Evolutionary conservation across 768 basidiomycete species (phyloP).

Genomic region (Leccinum olivaceopallidum): DNA sequence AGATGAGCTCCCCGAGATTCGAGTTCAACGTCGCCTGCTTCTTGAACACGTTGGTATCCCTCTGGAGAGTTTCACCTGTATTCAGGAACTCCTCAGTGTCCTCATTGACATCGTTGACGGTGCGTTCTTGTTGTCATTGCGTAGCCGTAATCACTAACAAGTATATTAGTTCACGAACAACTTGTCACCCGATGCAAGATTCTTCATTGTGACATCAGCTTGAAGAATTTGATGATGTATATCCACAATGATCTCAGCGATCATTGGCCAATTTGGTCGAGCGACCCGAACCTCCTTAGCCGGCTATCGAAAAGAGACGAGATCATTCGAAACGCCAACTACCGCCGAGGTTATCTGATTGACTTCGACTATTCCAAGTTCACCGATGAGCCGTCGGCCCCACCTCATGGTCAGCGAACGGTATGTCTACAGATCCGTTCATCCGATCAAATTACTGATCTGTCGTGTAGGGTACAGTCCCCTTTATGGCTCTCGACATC

Average conservation of each 20-base stretch:
- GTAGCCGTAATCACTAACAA: neutral
- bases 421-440: neutral
- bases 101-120: neutral
- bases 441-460: no score
- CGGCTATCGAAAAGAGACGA: neutral
- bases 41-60: neutral
- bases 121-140: neutral
- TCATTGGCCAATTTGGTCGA: neutral
- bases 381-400: neutral
- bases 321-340: neutral
- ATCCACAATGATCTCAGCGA: neutral
- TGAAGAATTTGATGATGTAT: neutral
- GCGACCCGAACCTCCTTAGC: neutral
- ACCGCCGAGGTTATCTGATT: conserved; percentile 1
- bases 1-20: neutral
- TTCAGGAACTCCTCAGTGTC: neutral
- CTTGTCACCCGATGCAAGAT: neutral
- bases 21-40: neutral
- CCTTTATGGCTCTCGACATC: no score
- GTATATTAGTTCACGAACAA: neutral
- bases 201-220: neutral
- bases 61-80: neutral
- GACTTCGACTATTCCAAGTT: conserved; percentile 4
- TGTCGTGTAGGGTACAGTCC: no score
- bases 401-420: neutral